A percentile compares a stretch with the other conserved stretches of the same genome.
Conservation (phyloP, 768 basidiomycete genomes). For the Pisolithus microcarpus region DNA sequence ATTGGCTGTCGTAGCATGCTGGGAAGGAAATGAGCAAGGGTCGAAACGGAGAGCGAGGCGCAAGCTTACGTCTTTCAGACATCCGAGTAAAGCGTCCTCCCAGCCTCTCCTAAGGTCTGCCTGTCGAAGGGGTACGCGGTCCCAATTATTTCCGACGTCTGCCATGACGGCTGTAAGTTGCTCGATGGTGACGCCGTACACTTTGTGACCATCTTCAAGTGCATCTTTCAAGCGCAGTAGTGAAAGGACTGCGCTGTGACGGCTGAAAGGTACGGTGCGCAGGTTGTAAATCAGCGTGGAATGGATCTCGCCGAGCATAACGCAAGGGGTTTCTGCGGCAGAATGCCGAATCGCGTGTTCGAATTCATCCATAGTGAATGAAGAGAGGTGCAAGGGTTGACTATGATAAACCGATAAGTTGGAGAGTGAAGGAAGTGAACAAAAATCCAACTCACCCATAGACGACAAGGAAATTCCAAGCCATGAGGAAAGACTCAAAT, state of each 20-base stretch:
- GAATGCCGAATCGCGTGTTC: slow-evolving; percentile 81
- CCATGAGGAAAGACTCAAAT: slow-evolving; percentile 84
- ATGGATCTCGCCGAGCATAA: slow-evolving; percentile 82
- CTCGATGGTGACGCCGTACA: slow-evolving; percentile 55
- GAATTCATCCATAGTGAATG: slow-evolving; percentile 89
- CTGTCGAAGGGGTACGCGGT: slow-evolving; percentile 65
- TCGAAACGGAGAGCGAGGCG: not conserved
- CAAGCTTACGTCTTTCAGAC: slow-evolving; percentile 77
- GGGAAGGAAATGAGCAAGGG: slow-evolving; percentile 6
- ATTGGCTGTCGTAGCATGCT: slow-evolving; percentile 70
- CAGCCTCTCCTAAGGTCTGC: slow-evolving; percentile 76
- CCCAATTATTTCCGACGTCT: slow-evolving; percentile 83
- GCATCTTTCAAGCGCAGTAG: slow-evolving; percentile 38
- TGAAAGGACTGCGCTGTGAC: slow-evolving; percentile 70
- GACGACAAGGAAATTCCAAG: slow-evolving; percentile 91
- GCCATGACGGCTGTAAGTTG: slow-evolving; percentile 62
- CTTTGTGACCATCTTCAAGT: slow-evolving; percentile 36
- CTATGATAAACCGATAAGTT: slow-evolving; percentile 34
- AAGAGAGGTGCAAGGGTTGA: slow-evolving; percentile 79
- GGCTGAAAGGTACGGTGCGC: slow-evolving; percentile 70
- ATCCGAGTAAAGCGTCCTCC: slow-evolving; percentile 87
- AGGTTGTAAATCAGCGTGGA: slow-evolving; percentile 83
- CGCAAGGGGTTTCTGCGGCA: slow-evolving; percentile 58
- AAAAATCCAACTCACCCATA: slow-evolving; percentile 65
- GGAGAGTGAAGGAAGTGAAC: not conserved